Conservation (phyloP, 2,329 filamentous ascomycete species). For the Scedosporium apiospermum region DNA sequence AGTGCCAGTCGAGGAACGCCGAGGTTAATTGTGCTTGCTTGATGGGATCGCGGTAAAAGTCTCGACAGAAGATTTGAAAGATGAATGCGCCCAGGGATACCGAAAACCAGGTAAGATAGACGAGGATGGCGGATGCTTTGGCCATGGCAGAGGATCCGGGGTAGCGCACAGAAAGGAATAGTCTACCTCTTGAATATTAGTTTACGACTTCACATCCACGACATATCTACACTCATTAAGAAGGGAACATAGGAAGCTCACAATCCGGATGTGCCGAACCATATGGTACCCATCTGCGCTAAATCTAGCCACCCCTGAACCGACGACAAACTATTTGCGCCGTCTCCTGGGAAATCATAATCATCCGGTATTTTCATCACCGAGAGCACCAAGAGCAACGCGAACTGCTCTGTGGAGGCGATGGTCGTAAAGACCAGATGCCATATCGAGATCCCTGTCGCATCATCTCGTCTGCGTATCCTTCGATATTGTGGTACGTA, state of each 20-base stretch:
- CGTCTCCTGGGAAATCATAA: constrained; percentile 1
- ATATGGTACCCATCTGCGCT: constrained; percentile 1
- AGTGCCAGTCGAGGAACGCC: constrained; percentile 7
- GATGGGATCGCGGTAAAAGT: background rate
- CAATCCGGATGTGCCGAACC: constrained; percentile 2
- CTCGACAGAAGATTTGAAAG: constrained; percentile 6
- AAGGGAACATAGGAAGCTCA: background rate
- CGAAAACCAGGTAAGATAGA: constrained; percentile 4
- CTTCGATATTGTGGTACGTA: constrained; percentile 4
- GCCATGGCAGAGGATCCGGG: background rate
- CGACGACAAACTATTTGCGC: background rate
- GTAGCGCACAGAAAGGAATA: background rate
- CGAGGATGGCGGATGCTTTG: constrained; percentile 1
- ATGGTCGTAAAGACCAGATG: constrained; percentile 3
- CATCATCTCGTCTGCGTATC: background rate
- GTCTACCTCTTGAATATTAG: background rate
- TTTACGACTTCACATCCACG: background rate
- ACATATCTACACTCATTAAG: background rate
- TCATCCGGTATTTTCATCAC: background rate
- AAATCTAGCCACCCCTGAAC: constrained; percentile 5
- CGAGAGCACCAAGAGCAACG: constrained; percentile 1
- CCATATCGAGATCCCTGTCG: constrained; percentile 3
- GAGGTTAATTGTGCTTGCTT: background rate
- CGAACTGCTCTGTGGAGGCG: constrained; percentile 2
- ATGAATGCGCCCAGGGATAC: constrained; percentile 5